Conservation (phyloP, 2,329 filamentous ascomycete species). For the Aspergillus sclerotialis region DNA sequence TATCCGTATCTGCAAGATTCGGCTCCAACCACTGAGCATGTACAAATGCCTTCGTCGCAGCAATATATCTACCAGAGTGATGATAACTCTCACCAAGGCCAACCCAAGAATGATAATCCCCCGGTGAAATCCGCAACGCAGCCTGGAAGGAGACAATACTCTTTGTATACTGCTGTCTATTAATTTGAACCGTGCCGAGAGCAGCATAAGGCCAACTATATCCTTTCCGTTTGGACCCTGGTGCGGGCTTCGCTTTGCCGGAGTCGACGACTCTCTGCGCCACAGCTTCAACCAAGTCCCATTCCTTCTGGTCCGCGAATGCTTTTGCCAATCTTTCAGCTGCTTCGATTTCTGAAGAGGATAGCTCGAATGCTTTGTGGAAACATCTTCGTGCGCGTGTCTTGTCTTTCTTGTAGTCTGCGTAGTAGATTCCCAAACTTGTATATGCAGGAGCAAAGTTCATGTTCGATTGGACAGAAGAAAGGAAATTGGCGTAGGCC, state of each 20-base stretch:
- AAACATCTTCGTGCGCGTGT: conserved; percentile 86
- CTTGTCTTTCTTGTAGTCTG: conserved; percentile 82
- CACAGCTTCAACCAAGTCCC: conserved; percentile 92
- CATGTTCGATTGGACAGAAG: conserved; percentile 75
- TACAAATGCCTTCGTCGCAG: conserved; percentile 84
- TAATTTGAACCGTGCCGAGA: conserved; percentile 86
- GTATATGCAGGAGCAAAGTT: conserved; percentile 89
- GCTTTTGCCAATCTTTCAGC: conserved; percentile 78
- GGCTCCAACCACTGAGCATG: conserved; percentile 73
- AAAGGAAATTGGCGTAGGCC: conserved; percentile 76
- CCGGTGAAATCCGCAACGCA: conserved; percentile 72
- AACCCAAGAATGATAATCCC: conserved; percentile 93
- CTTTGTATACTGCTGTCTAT: conserved; percentile 82
- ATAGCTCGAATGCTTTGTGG: conserved; percentile 92
- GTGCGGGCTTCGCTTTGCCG: conserved; percentile 82
- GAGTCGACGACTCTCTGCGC: conserved; percentile 87
- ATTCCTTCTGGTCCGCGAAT: conserved; percentile 86
- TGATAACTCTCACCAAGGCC: conserved; percentile 97
- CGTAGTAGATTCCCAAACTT: conserved; percentile 81
- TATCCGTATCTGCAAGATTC: conserved; percentile 46
- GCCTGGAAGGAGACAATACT: conserved; percentile 89
- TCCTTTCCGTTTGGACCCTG: conserved; percentile 86
- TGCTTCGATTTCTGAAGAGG: conserved; percentile 74
- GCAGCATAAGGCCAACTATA: conserved; percentile 96
- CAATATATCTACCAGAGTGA: conserved; percentile 84